A percentile compares a stretch with the other conserved stretches of the same genome.
phyloP scores from a whole-genome alignment of 1,284 basidiomycete genomes.

The Cutaneotrichosporon sp. region DNA sequence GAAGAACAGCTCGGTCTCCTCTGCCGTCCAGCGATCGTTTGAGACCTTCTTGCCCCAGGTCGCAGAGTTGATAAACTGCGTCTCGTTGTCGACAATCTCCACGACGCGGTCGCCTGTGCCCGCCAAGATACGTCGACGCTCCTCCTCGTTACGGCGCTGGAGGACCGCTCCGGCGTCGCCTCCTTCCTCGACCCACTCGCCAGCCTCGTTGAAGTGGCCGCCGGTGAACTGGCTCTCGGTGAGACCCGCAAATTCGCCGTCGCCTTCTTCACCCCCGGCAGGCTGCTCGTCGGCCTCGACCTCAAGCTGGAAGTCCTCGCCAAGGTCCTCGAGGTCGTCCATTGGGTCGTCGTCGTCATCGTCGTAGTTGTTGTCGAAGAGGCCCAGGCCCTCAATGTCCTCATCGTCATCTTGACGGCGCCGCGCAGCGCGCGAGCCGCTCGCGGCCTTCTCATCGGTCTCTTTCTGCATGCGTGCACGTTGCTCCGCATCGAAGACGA shows the following conservation, averaged over 20 bases:
- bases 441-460: not conserved
- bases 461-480: conserved; percentile 12
- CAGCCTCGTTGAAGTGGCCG: conserved; percentile 24
- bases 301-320: conserved; percentile 23
- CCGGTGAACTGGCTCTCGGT: conserved; percentile 19
- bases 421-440: not conserved
- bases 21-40: conserved; percentile 35
- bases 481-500: conserved; percentile 18
- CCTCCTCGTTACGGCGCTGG: conserved; percentile 28
- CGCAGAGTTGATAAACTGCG: conserved; percentile 38
- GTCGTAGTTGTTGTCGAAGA: conserved; percentile 20
- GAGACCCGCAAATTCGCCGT: conserved; percentile 24
- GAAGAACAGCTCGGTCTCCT: conserved; percentile 42
- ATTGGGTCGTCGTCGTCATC: conserved; percentile 31
- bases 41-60: conserved; percentile 31
- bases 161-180: conserved; percentile 10
- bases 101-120: conserved; percentile 30
- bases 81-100: conserved; percentile 38
- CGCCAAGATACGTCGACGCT: conserved; percentile 29
- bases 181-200: conserved; percentile 23
- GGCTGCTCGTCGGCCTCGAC: conserved; percentile 17
- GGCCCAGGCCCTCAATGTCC: conserved; percentile 31
- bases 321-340: conserved; percentile 16
- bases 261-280: not conserved
- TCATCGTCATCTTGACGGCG: conserved; percentile 24